phyloP scores from a whole-genome alignment of 805 yeast genomes.

The Cephaloascus albidus region DNA sequence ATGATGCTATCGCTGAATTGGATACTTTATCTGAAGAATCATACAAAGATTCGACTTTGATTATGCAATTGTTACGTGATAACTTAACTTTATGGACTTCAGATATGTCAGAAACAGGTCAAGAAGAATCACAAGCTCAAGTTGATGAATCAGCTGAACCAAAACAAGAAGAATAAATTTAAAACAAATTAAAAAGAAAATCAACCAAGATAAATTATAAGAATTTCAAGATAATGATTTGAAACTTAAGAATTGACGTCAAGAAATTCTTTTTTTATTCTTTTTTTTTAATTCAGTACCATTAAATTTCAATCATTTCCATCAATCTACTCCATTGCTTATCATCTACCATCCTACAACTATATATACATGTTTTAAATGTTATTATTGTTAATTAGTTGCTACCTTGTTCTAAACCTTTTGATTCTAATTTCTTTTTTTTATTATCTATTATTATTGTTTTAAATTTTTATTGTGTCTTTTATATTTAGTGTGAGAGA shows the following conservation, averaged over 20 bases:
- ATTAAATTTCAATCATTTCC: not conserved
- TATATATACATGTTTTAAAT: not conserved
- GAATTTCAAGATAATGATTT: no score
- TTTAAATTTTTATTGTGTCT: not conserved
- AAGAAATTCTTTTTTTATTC: no score
- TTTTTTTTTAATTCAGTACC: not conserved
- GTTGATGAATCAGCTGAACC: slow-evolving; percentile 13
- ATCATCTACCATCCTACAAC: not conserved
- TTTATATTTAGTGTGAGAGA: not conserved
- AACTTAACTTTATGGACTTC: slow-evolving; percentile 97
- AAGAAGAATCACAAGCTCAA: slow-evolving; percentile 32
- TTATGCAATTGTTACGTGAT: slow-evolving; percentile 98
- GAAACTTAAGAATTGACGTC: no score
- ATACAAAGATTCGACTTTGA: slow-evolving; percentile 95
- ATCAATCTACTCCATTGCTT: not conserved
- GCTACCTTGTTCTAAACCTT: not conserved
- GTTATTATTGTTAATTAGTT: not conserved
- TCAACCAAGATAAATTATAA: no score
- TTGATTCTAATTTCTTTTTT: not conserved
- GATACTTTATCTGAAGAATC: slow-evolving; percentile 97
- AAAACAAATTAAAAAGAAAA: not conserved
- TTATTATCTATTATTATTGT: no score
- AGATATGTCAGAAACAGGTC: slow-evolving; percentile 80
- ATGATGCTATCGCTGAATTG: slow-evolving; percentile 97
- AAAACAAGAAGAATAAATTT: slow-evolving; percentile 19